Percentiles rank a stretch among this genome's conserved stretches.
Evolutionary conservation across 331 rosid species (phyloP).

Genomic region (Malus hybrid): DNA sequence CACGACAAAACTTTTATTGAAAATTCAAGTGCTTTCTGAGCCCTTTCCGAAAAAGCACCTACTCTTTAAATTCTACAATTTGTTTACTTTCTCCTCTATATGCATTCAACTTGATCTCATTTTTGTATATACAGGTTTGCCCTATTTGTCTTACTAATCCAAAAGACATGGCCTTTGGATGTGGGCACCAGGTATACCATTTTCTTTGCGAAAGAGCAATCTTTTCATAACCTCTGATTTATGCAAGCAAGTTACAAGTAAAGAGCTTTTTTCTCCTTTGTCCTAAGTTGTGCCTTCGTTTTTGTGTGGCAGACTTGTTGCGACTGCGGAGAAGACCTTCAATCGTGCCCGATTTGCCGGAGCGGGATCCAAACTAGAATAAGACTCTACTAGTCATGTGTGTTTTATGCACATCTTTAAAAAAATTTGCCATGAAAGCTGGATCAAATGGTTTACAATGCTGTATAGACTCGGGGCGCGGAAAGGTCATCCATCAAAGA

Average conservation of each 20-base stretch:
- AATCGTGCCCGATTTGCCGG: conserved; percentile 77
- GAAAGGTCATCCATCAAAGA: background rate
- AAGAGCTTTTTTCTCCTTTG: too few relatives aligned
- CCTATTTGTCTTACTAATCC: conserved; percentile 57
- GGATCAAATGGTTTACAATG: background rate
- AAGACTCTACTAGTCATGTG: conserved; percentile 45
- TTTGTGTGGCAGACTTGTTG: conserved; percentile 65
- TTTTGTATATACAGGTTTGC: conserved; percentile 38
- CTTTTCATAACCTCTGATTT: background rate
- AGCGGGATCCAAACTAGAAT: conserved; percentile 54
- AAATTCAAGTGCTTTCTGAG: background rate
- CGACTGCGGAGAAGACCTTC: conserved; percentile 65
- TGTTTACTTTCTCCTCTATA: background rate
- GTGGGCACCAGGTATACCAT: conserved; percentile 75
- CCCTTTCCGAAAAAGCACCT: too few relatives aligned
- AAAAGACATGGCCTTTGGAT: conserved; percentile 78
- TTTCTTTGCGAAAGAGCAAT: background rate
- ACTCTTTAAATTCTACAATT: background rate
- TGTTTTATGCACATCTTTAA: background rate
- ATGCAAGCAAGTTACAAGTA: background rate
- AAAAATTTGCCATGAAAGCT: background rate
- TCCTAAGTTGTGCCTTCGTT: background rate
- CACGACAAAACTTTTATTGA: background rate
- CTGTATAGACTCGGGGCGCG: background rate
- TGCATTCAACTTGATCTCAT: background rate